Evolutionary conservation across 805 yeast species (phyloP), one percentile per base, ranked within the genome.

Genomic region (Nakazawaea sp.): DNA sequence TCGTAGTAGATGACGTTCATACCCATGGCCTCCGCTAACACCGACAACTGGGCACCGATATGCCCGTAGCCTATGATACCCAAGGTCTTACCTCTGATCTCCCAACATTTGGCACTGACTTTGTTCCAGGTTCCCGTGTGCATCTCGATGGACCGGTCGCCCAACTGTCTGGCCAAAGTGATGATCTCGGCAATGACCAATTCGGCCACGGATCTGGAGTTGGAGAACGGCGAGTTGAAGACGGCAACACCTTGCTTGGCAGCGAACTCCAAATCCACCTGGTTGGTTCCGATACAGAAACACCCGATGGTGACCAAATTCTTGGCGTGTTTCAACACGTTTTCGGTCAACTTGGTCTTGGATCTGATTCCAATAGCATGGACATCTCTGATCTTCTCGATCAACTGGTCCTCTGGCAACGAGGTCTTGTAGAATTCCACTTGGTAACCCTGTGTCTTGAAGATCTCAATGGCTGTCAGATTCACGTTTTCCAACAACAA

Each of bases 251-350:
- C 98, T 34, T 75, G 73, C 53, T 81, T 75, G 46, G 97, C 96
- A 40, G 98, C 98, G 52, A 58, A 84, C 49, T 84, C 85, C 46
- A 89, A 72, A 60, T 92, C 94, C 39, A 92, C 98, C 68, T 92
- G 98, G 68, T 92, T 92, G 44, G 97, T 92, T 55, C 98, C 98
- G 50, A 92, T 92, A 73, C 98, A 92, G 83, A 92, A 92, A 69
- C 98, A 92, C 41, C 98, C 98, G 62, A 92, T 70, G 23, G 77
- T 89, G 19, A 84, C 84, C 62, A 92, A 72, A 68, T 90, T 86
- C 59, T 80, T 82, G 41, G 98, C 98, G 51, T 84, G 85, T 46
- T 75, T 69, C 51, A 92, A 70, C 20, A 92, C 78, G 36, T 77
- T 78, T 48, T 75, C 81, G 28, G 88, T 85, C 55, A 92, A 70